Evolutionary conservation across 495 filamentous ascomycete genomes (phyloP).

Genomic region (Penicillium antarcticum): DNA sequence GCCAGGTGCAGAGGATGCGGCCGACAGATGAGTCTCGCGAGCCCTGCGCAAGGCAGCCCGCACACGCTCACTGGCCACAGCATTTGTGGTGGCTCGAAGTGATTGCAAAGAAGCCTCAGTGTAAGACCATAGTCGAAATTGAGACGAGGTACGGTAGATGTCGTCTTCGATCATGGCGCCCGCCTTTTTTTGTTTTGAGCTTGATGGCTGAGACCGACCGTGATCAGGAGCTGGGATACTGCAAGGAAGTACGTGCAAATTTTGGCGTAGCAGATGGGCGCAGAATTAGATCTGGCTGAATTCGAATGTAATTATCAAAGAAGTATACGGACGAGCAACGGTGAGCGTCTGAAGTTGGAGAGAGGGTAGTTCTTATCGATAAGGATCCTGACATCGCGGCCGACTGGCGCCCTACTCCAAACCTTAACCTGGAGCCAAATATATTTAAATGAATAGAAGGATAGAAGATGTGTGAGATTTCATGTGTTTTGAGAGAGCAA

Average conservation of each 20-base stretch:
- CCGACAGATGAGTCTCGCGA: constrained; percentile 37
- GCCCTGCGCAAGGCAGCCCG: constrained; percentile 55
- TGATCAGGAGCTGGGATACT: too few relatives aligned
- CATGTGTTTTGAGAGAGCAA: background rate
- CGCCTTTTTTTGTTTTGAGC: background rate
- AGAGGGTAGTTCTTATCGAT: background rate
- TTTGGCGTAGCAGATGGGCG: background rate
- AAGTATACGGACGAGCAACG: too few relatives aligned
- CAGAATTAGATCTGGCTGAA: background rate
- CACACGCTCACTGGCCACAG: constrained; percentile 67
- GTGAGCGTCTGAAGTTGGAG: too few relatives aligned
- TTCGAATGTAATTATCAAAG: too few relatives aligned
- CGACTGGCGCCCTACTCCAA: too few relatives aligned
- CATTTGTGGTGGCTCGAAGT: constrained; percentile 73
- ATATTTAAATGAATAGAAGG: too few relatives aligned
- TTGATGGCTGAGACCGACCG: background rate
- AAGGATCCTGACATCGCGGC: background rate
- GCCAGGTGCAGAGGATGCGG: constrained; percentile 36
- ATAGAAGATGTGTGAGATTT: too few relatives aligned
- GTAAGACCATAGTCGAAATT: constrained; percentile 93
- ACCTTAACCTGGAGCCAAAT: too few relatives aligned
- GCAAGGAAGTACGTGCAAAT: too few relatives aligned
- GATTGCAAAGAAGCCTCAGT: constrained; percentile 65
- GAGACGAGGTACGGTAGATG: constrained; percentile 85
- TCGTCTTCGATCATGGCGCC: constrained; percentile 73